Evolutionary conservation across 106 monocot species (phyloP), one percentile per base, ranked within the genome.

Genomic region (Platanthera guangdongensis): DNA sequence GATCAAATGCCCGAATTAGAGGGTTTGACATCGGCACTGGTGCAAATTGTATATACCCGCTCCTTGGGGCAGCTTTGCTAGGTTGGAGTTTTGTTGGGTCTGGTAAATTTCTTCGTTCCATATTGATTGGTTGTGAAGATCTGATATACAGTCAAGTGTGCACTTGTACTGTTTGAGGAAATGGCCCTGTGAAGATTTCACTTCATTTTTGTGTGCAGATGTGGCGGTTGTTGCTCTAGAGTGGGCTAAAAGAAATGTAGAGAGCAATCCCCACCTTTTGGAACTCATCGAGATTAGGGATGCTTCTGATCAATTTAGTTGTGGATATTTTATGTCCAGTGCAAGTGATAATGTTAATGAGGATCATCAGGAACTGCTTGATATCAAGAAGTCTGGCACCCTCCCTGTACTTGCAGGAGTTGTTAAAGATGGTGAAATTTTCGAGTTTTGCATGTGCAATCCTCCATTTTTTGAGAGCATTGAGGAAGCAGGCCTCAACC

Each of bases 381-480:
- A 30, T 71, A 12, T 12, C 6, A 68, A 82, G 32, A 67, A 53
- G 28, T 13, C 45, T n/a, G 0, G 50, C 57, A 73, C 52, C 45
- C 5, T 25, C 18, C 64, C 79, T 8, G 45, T 90, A n/a, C 99
- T 99, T 76, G 72, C 82, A 30, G 92, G 88, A 75, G 94, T 94
- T 65, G 85, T 94, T 47, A 88, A 71, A 75, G 89, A 88, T 50
- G 88, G 83, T 5, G 99, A 99, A 63, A 78, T 80, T 60, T 99
- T 94, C 76, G 94, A 99, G 78, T 99, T 99, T 55, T 99, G 99
- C 77, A 99, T 99, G 94, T 99, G 94, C 75, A 99, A 99, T 21
- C 99, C 99, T 67, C 99, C 99, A 15, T 99, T 99, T 75, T 99
- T 99, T 82, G 90, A 90, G 75, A 84, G 78, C 80, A 80, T 92